Conservation (phyloP, 306 rosid genomes). For the Geum urbanum region DNA sequence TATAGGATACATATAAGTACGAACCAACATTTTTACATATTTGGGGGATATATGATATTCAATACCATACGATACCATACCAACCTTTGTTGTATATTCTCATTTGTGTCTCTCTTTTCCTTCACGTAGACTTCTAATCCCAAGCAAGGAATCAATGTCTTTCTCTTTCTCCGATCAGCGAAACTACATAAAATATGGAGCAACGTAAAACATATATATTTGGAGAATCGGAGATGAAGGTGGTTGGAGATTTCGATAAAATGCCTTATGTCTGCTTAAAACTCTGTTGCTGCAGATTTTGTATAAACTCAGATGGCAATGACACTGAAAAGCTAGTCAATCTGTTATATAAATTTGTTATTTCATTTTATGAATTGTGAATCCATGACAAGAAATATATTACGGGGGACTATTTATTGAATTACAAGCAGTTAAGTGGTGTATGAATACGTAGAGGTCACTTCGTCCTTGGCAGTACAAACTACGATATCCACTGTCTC, state of each 20-base stretch:
- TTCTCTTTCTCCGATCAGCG: constrained; percentile 5
- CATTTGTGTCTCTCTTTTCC: constrained; percentile 29
- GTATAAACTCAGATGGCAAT: neutral
- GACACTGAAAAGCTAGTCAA: neutral
- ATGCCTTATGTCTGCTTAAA: neutral
- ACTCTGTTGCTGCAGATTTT: neutral
- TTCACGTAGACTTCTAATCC: constrained; percentile 41
- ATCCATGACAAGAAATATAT: neutral
- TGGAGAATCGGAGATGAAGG: neutral
- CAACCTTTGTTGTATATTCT: constrained; percentile 26
- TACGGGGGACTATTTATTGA: neutral
- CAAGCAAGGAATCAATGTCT: constrained; percentile 36
- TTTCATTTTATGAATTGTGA: neutral
- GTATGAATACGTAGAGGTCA: neutral
- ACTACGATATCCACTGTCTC: neutral
- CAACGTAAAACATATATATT: neutral
- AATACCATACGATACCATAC: neutral
- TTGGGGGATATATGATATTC: neutral
- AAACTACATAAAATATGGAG: neutral
- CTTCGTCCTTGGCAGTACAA: constrained; percentile 11
- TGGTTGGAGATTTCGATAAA: constrained; percentile 5
- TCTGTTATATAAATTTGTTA: neutral
- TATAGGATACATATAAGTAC: constrained; percentile 38
- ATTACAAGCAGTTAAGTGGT: neutral
- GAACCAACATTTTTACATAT: constrained; percentile 35